Percentiles rank a stretch among this genome's conserved stretches.
Evolutionary conservation across 345 rosid genomes (phyloP).

Genomic region (Jatropha curcas): DNA sequence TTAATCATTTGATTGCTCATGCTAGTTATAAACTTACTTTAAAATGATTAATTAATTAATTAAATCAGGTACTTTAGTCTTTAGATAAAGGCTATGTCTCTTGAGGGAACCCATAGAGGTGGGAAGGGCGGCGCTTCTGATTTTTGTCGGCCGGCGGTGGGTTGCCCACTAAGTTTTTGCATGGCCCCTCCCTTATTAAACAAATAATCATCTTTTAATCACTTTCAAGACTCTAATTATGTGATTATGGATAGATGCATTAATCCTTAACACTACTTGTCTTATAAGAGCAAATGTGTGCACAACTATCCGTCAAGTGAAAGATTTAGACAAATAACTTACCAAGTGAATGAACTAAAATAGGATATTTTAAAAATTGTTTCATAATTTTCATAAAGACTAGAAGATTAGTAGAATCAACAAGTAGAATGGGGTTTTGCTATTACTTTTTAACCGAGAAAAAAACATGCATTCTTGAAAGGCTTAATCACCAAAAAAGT

Average conservation of each 20-base stretch:
- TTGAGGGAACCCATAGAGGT: conserved; percentile 26
- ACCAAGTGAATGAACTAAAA: too few relatives aligned
- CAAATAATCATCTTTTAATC: neutral
- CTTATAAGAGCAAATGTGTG: neutral
- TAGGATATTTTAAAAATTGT: too few relatives aligned
- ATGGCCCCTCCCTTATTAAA: conserved; percentile 3
- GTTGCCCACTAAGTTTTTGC: conserved; percentile 39
- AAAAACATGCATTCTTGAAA: too few relatives aligned
- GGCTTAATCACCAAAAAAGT: too few relatives aligned
- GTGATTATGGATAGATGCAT: neutral
- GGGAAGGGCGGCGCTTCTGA: conserved; percentile 40
- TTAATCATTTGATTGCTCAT: conserved; percentile 31
- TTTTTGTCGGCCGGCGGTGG: conserved; percentile 67
- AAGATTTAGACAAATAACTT: neutral
- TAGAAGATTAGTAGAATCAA: too few relatives aligned
- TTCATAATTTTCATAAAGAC: too few relatives aligned
- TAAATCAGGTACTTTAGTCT: neutral
- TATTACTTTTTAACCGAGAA: too few relatives aligned
- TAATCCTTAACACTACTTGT: neutral
- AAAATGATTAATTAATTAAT: conserved; percentile 22
- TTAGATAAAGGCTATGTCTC: conserved; percentile 37
- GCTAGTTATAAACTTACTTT: neutral
- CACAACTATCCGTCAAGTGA: neutral
- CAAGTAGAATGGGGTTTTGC: too few relatives aligned
- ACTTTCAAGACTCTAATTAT: neutral